Base-by-base conservation (phyloP, 345 rosid genomes). In the Erodium maritimum region DNA sequence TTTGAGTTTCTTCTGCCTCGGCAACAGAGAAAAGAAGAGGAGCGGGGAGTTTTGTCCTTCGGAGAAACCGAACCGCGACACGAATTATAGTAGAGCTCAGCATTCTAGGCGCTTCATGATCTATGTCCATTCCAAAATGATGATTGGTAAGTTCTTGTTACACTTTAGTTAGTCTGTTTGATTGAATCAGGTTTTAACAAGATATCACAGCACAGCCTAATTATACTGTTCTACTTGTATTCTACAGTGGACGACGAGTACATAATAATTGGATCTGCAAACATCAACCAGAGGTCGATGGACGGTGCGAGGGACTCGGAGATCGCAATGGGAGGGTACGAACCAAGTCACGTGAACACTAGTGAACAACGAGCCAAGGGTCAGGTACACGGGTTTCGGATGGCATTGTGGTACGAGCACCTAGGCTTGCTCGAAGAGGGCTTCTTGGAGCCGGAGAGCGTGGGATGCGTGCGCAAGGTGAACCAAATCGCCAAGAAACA, bases 231-330 rank as follows among this genome's bases (percentile, higher is more conserved):
- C n/a, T 22, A 3, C 51, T 56, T 51, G 50, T 19, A 17, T 50
- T 61, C 21, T 65, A 58, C 73, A 73, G 80, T 76, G 20, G 80
- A 77, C 19, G 82, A 80, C 48, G 81, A 76, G 60, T 77, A 69
- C 72, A 67, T 77, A 37, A 72, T 77, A 56, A 52, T 66, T 17
- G 82, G 86, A 64, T 81, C 86, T 0, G 80, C 85, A 23, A 77
- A 80, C 78, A 70, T 77, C 46, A 80, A 77, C 19, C 80, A 80
- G 54, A 67, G 85, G 59, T 80, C 85, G 1, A 80, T 75, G 85
- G 82, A 80, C 11, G 82, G 85, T 0, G 73, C 69, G 5, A 70
- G 85, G 57, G 82, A 80, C 54, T 56, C 85, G 12, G 85, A 80
- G 71, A 80, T 80, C 24, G 85, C 76, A 34, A 75, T 70, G 72